These are phyloP conservation scores for Francoa sonchifolia DNA, from an alignment of 441 rosid species.

Conservation along the genomic window DNA sequence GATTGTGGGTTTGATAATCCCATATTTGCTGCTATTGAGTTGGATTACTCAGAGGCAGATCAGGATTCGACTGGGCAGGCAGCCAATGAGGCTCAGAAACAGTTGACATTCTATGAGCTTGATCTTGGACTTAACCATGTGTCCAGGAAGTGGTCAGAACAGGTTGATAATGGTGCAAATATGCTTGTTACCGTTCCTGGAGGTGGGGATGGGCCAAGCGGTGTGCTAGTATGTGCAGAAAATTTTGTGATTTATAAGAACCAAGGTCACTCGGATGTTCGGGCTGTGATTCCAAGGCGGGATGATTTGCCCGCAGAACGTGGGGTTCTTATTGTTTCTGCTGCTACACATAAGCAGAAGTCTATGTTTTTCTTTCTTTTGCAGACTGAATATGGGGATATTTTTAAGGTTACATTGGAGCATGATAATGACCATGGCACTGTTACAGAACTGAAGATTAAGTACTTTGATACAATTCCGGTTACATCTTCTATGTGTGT, in stretches of 20 bases:
- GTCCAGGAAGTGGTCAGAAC: conserved; percentile 90
- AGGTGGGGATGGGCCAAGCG: conserved; percentile 94
- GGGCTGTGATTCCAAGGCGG: conserved; percentile 91
- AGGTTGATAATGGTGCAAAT: conserved; percentile 84
- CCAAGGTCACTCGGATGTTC: conserved; percentile 76
- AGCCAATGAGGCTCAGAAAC: conserved; percentile 87
- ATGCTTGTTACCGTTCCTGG: conserved; percentile 95
- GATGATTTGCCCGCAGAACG: conserved; percentile 83
- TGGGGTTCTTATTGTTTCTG: conserved; percentile 82
- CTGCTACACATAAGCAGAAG: conserved; percentile 80
- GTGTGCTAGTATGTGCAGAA: conserved; percentile 87
- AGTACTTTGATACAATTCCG: conserved; percentile 88
- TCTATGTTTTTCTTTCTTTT: conserved; percentile 78
- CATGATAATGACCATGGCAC: conserved; percentile 40
- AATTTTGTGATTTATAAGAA: conserved; percentile 93
- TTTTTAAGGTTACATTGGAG: conserved; percentile 77
- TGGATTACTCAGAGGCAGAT: conserved; percentile 92
- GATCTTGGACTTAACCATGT: conserved; percentile 95
- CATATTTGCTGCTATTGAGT: conserved; percentile 78
- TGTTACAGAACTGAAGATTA: conserved; percentile 73
- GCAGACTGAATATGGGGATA: conserved; percentile 92
- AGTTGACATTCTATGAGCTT: conserved; percentile 82
- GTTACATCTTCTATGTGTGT: conserved; percentile 80
- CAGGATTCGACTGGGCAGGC: conserved; percentile 82
- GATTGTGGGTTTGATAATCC: conserved; percentile 97